Percentiles rank a stretch among this genome's conserved stretches.
These are phyloP conservation scores for Cyclospora cayetanensis DNA, from an alignment of 169 alveolate species.

Conservation along the genomic window DNA sequence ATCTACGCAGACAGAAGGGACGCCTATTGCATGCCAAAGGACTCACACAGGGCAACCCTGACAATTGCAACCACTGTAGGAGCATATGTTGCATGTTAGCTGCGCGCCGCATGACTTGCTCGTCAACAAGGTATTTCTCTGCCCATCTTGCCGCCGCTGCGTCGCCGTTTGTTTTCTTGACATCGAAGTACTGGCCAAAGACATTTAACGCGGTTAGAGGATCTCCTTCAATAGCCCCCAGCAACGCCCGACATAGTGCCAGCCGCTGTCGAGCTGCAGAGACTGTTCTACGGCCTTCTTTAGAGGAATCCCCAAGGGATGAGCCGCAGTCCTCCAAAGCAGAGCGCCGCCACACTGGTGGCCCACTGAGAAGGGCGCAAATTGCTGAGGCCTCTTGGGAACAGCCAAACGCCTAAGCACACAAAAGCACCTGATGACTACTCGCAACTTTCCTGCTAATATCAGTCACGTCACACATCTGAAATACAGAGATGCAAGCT, in stretches of 20 bases:
- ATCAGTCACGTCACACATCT: no score
- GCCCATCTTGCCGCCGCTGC: slow-evolving; percentile 63
- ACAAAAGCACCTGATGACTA: not conserved
- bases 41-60: slow-evolving; percentile 37
- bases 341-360: slow-evolving; percentile 57
- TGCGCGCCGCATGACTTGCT: slow-evolving; percentile 17
- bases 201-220: slow-evolving; percentile 44
- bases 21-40: not conserved
- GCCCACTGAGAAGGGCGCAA: slow-evolving; percentile 62
- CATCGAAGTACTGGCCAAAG: not conserved
- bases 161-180: not conserved
- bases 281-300: not conserved
- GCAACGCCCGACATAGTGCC: slow-evolving; percentile 31
- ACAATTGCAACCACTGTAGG: slow-evolving; percentile 10
- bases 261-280: slow-evolving; percentile 63
- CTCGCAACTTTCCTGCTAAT: not conserved
- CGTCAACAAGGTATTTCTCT: slow-evolving; percentile 27
- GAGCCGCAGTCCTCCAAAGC: slow-evolving; percentile 19
- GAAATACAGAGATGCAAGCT: not conserved
- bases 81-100: not conserved
- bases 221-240: slow-evolving; percentile 48
- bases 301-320: not conserved
- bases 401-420: slow-evolving; percentile 54
- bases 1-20: not conserved
- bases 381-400: slow-evolving; percentile 50